Percentiles rank a stretch among this genome's conserved stretches.
Evolutionary conservation across 148 eudicot species (phyloP).

Genomic region (Dianthus caryophyllus): DNA sequence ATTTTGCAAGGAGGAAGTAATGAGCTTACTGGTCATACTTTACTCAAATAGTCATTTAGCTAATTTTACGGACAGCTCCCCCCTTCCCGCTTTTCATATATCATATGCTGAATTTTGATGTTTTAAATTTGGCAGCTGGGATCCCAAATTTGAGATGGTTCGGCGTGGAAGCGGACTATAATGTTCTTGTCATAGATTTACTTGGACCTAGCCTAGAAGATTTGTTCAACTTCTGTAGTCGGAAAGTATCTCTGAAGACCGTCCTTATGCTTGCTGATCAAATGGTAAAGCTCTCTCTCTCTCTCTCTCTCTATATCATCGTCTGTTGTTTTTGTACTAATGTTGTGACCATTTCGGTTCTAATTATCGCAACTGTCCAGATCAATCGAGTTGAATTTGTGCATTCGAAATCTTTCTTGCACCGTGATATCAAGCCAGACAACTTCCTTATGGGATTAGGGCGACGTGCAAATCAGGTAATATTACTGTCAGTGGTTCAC

Average conservation of each 20-base stretch:
- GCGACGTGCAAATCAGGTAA: conserved; percentile 96
- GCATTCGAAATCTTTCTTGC: conserved; percentile 88
- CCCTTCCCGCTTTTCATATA: conserved; percentile 11
- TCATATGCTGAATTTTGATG: conserved; percentile 4
- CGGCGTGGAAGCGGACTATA: conserved; percentile 98
- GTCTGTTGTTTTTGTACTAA: background rate
- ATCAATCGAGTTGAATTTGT: conserved; percentile 90
- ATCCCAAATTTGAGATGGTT: conserved; percentile 85
- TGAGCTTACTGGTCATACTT: conserved; percentile 23
- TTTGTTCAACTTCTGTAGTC: conserved; percentile 87
- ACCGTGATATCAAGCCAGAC: conserved; percentile 98
- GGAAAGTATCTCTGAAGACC: conserved; percentile 89
- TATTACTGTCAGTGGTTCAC: background rate
- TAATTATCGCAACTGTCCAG: conserved; percentile 33
- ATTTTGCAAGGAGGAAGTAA: conserved; percentile 91
- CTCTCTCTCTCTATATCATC: background rate
- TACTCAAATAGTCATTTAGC: background rate
- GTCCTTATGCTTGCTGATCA: conserved; percentile 99
- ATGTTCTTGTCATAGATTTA: conserved; percentile 91
- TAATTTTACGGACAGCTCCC: conserved; percentile 3
- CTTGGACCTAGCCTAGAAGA: conserved; percentile 97
- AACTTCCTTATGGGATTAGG: conserved; percentile 99
- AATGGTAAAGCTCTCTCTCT: conserved; percentile 54
- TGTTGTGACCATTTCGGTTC: background rate
- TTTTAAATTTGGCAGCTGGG: conserved; percentile 58